phyloP scores from a whole-genome alignment of 106 monocot species.

The Cymbidium sinense region DNA sequence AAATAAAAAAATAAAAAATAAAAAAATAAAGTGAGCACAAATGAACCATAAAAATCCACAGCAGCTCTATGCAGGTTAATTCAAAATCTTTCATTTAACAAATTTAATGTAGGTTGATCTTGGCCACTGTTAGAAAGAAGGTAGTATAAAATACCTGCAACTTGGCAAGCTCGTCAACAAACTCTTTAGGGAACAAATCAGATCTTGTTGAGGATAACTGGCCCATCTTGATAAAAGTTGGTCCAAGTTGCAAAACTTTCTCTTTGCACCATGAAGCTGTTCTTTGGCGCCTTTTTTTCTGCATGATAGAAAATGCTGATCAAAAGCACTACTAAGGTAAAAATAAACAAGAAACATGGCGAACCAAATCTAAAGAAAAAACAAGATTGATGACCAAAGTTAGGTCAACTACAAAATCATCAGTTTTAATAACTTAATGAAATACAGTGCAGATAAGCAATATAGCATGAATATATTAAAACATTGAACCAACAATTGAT shows the following conservation, averaged over 20 bases:
- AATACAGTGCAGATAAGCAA: too few relatives aligned
- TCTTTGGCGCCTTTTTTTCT: conserved; percentile 67
- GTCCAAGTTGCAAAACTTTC: conserved; percentile 81
- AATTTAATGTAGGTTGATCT: neutral
- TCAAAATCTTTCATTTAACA: neutral
- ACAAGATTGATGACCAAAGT: too few relatives aligned
- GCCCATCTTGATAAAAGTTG: conserved; percentile 90
- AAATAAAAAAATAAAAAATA: too few relatives aligned
- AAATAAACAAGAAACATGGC: neutral
- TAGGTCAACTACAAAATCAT: too few relatives aligned
- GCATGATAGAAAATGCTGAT: conserved; percentile 7
- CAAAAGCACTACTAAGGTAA: neutral
- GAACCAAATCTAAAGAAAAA: too few relatives aligned
- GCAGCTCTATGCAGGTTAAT: neutral
- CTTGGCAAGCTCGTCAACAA: conserved; percentile 91
- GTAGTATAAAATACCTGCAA: conserved; percentile 53
- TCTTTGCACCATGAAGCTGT: conserved; percentile 94
- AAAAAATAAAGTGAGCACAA: too few relatives aligned
- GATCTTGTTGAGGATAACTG: conserved; percentile 91
- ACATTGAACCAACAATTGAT: too few relatives aligned
- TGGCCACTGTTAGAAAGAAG: neutral
- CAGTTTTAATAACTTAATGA: too few relatives aligned
- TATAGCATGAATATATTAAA: too few relatives aligned
- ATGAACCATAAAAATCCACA: neutral
- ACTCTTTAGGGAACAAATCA: conserved; percentile 86